A percentile compares a stretch with the other conserved stretches of the same genome.
Evolutionary conservation across 371 early-diverging fungal genomes (phyloP).

Genomic region (Mucor sp.): DNA sequence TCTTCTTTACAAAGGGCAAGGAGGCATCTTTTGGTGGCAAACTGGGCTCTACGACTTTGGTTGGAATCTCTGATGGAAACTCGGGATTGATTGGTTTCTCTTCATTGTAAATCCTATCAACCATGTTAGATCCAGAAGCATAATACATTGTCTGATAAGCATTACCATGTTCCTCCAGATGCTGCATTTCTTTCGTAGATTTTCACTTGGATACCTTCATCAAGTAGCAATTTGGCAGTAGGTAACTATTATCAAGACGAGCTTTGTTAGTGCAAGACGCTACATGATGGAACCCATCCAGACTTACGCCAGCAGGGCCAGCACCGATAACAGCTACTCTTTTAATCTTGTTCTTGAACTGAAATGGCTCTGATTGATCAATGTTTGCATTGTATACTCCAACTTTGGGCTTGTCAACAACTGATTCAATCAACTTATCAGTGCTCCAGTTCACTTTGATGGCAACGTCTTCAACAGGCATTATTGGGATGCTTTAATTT

Average conservation of each 20-base stretch:
- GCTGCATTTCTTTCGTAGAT: slow-evolving; percentile 33
- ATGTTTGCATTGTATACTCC: background rate
- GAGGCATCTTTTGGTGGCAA: background rate
- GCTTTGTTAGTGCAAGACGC: background rate
- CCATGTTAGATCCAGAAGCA: background rate
- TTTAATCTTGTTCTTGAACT: slow-evolving; percentile 20
- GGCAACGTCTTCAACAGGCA: slow-evolving; percentile 21
- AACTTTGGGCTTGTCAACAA: background rate
- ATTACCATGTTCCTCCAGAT: slow-evolving; percentile 44
- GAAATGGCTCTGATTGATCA: background rate
- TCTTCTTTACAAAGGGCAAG: background rate
- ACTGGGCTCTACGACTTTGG: slow-evolving; percentile 16
- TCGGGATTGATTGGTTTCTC: slow-evolving; percentile 16
- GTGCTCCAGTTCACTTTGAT: slow-evolving; percentile 13
- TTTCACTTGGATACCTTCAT: slow-evolving; percentile 37
- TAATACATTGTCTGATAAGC: background rate
- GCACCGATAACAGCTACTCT: slow-evolving; percentile 47
- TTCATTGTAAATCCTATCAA: slow-evolving; percentile 18
- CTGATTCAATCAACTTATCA: slow-evolving; percentile 1
- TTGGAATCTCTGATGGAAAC: slow-evolving; percentile 20
- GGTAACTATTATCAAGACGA: slow-evolving; percentile 18
- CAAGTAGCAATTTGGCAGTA: slow-evolving; percentile 34
- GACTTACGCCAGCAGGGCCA: slow-evolving; percentile 42
- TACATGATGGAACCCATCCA: background rate
- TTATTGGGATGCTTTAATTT: background rate